Base-by-base conservation (phyloP, 2,329 filamentous ascomycete genomes). In the Talaromyces sp. region DNA sequence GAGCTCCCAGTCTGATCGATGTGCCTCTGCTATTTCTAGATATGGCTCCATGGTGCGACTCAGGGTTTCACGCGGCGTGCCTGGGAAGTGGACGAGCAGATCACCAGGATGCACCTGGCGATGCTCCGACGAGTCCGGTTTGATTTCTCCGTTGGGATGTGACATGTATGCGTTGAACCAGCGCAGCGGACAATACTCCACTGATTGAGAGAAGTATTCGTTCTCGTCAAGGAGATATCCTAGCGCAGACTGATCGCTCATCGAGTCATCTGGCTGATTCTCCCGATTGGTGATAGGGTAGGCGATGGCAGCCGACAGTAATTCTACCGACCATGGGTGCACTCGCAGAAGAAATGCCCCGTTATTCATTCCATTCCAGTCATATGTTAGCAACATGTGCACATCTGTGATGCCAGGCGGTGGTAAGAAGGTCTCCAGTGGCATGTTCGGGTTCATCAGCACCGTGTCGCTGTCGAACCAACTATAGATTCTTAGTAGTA, bases 391-490 rank as follows among this genome's bases (percentile, higher is more conserved):
- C 42, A 73, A 55, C 17, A 71, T 62, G 59, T 74, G 68, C 62
- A 73, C 65, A 58, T 70, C 65, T 15, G 58, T 52, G 52, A 69
- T 65, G 25, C 67, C 65, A 6, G 33, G 36, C 0, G 72, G 72
- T 0, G 72, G 71, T 25, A 72, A 65, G 65, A 74, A 74, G 28
- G 66, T 65, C 52, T 71, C 68, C 15, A 70, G 67, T 1, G 70
- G 71, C 8, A 73, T 65, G 11, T 66, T 59, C 3, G 64, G 62
- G 60, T 74, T 74, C 61, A 74, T 65, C 49, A 72, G 63, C 22
- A 72, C 65, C 1, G 70, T 66, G 58, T 74, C 71, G 32, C 65
- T 69, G 58, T 74, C 72, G 17, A 70, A 65, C 68, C 70, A 74
- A 63, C 70, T 73, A n/a, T 52, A 7, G 22, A 42, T 42, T 27